Percentiles rank a stretch among this genome's conserved stretches.
Conservation (phyloP, 2,329 filamentous ascomycete genomes). For the Diaporthe batatas region DNA sequence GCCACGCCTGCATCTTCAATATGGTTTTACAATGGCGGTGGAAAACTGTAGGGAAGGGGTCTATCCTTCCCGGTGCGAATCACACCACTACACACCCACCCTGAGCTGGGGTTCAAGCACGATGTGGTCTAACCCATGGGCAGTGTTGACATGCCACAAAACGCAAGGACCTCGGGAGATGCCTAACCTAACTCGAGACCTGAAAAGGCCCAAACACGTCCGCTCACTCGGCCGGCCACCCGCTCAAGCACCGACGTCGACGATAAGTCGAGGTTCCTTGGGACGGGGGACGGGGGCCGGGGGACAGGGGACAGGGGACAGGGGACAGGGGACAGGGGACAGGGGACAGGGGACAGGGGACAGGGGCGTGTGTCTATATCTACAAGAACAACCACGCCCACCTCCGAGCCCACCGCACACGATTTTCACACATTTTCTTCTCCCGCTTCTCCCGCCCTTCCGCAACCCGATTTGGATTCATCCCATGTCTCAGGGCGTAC, state of each 20-base stretch:
- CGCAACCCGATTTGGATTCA: not conserved
- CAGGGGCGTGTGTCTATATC: conserved; percentile 8
- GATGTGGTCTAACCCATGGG: not conserved
- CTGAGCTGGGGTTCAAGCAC: not conserved
- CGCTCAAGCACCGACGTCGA: not conserved
- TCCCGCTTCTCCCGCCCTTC: conserved; percentile 9
- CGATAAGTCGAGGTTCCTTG: too few relatives aligned
- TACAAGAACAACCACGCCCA: not conserved
- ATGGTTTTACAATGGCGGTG: not conserved
- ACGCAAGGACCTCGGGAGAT: not conserved
- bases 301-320: too few relatives aligned
- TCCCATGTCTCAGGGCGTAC: not conserved
- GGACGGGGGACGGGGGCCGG: not conserved
- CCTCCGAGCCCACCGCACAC: not conserved
- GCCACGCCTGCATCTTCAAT: too few relatives aligned
- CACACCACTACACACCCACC: not conserved
- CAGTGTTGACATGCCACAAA: not conserved
- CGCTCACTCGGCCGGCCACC: not conserved
- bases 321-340: not conserved
- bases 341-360: not conserved
- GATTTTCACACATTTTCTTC: not conserved
- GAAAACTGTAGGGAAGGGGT: not conserved
- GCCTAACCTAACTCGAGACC: not conserved
- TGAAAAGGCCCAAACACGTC: not conserved
- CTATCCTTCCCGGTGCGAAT: not conserved